phyloP scores from a whole-genome alignment of 2,329 filamentous ascomycete genomes.

The Penicillium sp. region DNA sequence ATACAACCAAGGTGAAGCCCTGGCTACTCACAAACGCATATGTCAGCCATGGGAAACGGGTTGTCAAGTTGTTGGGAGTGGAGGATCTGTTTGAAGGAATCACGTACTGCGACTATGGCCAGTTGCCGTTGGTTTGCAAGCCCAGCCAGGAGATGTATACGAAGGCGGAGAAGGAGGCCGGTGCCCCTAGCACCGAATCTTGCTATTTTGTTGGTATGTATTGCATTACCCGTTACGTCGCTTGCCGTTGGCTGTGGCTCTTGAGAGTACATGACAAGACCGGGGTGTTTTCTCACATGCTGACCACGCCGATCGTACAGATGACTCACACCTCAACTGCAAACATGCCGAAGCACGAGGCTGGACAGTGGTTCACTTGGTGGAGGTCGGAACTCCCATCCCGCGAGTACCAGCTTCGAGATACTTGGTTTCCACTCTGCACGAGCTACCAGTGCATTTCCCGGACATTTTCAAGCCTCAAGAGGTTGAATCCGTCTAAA shows the following conservation, averaged over 20 bases:
- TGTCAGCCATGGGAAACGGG: conserved; percentile 80
- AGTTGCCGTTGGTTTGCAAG: conserved; percentile 80
- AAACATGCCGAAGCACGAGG: conserved; percentile 76
- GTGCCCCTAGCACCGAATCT: conserved; percentile 67
- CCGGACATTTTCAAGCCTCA: conserved; percentile 79
- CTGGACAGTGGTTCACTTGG: conserved; percentile 84
- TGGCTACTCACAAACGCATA: conserved; percentile 99
- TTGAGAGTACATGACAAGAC: neutral
- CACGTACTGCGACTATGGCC: conserved; percentile 89
- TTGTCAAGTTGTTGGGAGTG: conserved; percentile 78
- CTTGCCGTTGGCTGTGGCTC: neutral
- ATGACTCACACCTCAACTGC: conserved; percentile 88
- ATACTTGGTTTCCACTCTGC: conserved; percentile 75
- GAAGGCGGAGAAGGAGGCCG: conserved; percentile 87
- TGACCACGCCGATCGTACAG: conserved; percentile 46
- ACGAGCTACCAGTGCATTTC: conserved; percentile 76
- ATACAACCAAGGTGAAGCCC: conserved; percentile 79
- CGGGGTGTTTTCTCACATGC: conserved; percentile 8
- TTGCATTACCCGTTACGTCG: neutral
- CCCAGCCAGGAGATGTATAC: conserved; percentile 81
- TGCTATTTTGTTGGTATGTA: conserved; percentile 94
- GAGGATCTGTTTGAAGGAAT: conserved; percentile 93
- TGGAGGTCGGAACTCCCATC: conserved; percentile 73
- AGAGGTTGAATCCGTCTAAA: conserved; percentile 17
- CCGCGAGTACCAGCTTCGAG: conserved; percentile 71